phyloP scores from a whole-genome alignment of 805 yeast species.

The Cyberlindnera saturnus region DNA sequence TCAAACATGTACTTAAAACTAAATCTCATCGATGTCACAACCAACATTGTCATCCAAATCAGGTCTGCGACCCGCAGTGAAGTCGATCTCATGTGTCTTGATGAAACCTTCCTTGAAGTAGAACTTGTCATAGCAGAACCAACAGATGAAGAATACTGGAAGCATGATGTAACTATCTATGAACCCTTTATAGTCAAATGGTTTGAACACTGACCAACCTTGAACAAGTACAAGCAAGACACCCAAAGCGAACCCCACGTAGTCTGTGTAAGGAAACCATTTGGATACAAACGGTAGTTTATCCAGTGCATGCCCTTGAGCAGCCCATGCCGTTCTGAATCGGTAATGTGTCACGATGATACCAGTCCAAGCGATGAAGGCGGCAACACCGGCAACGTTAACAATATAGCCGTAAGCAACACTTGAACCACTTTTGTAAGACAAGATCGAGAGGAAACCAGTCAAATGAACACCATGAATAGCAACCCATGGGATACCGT shows the following conservation, averaged over 20 bases:
- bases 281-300: slow-evolving; percentile 67
- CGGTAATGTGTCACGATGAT: slow-evolving; percentile 57
- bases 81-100: slow-evolving; percentile 38
- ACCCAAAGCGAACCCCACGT: slow-evolving; percentile 33
- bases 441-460: slow-evolving; percentile 58
- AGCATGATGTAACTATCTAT: slow-evolving; percentile 59
- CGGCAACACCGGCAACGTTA: slow-evolving; percentile 69
- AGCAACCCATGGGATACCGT: slow-evolving; percentile 63
- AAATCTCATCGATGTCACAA: not conserved
- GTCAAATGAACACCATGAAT: slow-evolving; percentile 51
- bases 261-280: slow-evolving; percentile 36
- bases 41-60: slow-evolving; percentile 25
- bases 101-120: slow-evolving; percentile 35
- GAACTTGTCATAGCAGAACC: slow-evolving; percentile 35
- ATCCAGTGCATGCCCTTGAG: slow-evolving; percentile 57
- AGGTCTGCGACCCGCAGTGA: slow-evolving; percentile 41
- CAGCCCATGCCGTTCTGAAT: slow-evolving; percentile 57
- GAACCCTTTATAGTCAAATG: slow-evolving; percentile 42
- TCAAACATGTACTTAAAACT: not conserved
- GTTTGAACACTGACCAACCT: slow-evolving; percentile 45
- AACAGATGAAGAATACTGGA: slow-evolving; percentile 46
- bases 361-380: slow-evolving; percentile 66
- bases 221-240: slow-evolving; percentile 37
- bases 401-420: slow-evolving; percentile 65
- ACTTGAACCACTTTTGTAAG: slow-evolving; percentile 42